A percentile compares a stretch with the other conserved stretches of the same genome.
Evolutionary conservation across 1,284 basidiomycete species (phyloP).

Genomic region (Trichosporon inkin): DNA sequence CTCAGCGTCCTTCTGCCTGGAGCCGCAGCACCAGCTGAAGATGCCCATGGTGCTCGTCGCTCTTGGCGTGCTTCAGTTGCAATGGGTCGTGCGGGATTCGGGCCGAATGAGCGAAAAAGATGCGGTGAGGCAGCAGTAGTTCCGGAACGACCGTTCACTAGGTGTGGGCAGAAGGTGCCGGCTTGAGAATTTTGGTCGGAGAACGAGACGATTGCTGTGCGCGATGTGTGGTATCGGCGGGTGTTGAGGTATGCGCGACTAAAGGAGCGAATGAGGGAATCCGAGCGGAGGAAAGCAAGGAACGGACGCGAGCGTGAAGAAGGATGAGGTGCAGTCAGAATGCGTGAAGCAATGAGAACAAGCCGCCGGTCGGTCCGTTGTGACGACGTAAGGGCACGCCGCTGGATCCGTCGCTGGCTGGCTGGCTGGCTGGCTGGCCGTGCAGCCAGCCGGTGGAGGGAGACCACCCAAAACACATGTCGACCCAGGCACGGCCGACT

Average conservation of each 20-base stretch:
- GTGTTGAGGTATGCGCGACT: background rate
- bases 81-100: background rate
- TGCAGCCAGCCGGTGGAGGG: background rate
- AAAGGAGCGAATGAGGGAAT: background rate
- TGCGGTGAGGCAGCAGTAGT: background rate
- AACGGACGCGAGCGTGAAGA: background rate
- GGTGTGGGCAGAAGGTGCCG: too few species aligned
- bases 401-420: background rate
- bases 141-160: too few species aligned
- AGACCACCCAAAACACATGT: constrained; percentile 8
- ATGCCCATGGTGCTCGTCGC: background rate
- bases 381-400: background rate
- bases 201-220: too few species aligned
- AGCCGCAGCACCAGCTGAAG: constrained; percentile 3
- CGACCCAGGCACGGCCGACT: background rate
- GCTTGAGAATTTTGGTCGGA: too few species aligned
- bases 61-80: background rate
- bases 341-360: constrained; percentile 2
- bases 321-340: background rate
- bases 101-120: too few species aligned
- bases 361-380: background rate
- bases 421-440: background rate
- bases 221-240: too few species aligned
- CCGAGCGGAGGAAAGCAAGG: background rate
- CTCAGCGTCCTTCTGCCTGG: constrained; percentile 1